These are phyloP conservation scores for Dendrobium huoshanense DNA, from an alignment of 106 monocot species.

Conservation along the genomic window DNA sequence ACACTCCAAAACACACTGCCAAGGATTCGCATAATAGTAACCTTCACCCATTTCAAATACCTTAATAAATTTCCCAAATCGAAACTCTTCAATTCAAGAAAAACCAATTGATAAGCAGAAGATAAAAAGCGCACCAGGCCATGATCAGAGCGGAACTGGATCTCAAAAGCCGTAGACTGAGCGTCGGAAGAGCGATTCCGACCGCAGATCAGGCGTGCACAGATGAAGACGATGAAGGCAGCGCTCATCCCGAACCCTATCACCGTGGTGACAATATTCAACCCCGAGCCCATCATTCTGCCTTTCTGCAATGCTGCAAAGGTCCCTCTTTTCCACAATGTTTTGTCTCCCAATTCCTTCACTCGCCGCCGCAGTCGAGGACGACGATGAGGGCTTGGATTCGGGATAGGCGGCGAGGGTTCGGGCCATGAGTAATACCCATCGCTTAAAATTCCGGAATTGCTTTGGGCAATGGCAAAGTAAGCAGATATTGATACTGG, in stretches of 20 bases:
- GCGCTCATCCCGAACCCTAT: slow-evolving; percentile 87
- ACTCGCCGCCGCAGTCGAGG: background rate
- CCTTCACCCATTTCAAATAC: background rate
- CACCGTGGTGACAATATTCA: slow-evolving; percentile 68
- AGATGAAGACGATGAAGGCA: slow-evolving; percentile 74
- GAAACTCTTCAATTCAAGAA: background rate
- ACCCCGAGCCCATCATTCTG: slow-evolving; percentile 27
- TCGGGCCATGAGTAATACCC: background rate
- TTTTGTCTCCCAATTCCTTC: background rate
- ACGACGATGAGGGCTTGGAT: background rate
- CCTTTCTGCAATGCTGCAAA: background rate
- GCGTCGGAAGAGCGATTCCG: slow-evolving; percentile 43
- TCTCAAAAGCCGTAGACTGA: slow-evolving; percentile 34
- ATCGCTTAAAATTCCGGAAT: background rate
- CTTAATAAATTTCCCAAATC: background rate
- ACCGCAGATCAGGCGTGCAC: slow-evolving; percentile 67
- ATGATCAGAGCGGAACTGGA: slow-evolving; percentile 46
- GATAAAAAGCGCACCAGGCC: slow-evolving; percentile 26
- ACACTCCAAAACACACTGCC: background rate
- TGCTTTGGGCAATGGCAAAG: slow-evolving; percentile 1
- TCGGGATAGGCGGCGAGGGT: background rate
- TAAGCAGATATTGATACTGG: background rate
- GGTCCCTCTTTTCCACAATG: background rate
- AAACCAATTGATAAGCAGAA: background rate
- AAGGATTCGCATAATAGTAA: background rate